phyloP scores from a whole-genome alignment of 1,284 basidiomycete genomes.

The Sporisorium graminicola region DNA sequence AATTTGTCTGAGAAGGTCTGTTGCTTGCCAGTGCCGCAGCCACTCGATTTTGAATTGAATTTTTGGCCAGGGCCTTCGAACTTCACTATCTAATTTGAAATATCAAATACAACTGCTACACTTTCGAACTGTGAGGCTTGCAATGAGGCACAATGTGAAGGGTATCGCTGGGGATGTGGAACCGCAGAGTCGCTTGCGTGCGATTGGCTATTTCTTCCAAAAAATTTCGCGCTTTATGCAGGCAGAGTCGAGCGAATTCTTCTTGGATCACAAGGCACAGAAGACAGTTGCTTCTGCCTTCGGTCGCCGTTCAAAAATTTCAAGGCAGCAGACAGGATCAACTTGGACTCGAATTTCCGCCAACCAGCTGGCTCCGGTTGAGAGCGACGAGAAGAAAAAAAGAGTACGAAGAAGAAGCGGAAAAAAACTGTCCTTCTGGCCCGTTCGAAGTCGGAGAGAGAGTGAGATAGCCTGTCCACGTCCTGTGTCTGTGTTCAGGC shows the following conservation, averaged over 20 bases:
- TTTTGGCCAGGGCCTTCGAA: neutral
- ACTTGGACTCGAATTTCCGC: neutral
- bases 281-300: neutral
- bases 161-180: neutral
- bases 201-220: slow-evolving; percentile 29
- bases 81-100: neutral
- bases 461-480: neutral
- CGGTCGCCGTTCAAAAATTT: neutral
- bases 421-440: slow-evolving; percentile 19
- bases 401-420: slow-evolving; percentile 5
- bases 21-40: slow-evolving; percentile 46
- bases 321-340: neutral
- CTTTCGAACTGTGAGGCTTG: too few species aligned
- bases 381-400: slow-evolving; percentile 16
- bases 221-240: slow-evolving; percentile 35
- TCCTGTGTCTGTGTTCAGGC: neutral
- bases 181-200: neutral
- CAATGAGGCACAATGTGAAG: too few species aligned
- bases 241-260: slow-evolving; percentile 1
- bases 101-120: slow-evolving; percentile 1
- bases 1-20: neutral
- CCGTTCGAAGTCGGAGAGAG: slow-evolving; percentile 15
- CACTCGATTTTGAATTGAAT: slow-evolving; percentile 7
- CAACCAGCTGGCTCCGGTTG: slow-evolving; percentile 7
- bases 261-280: neutral